Base-by-base conservation (phyloP, 805 yeast genomes). In the Candida alai region DNA sequence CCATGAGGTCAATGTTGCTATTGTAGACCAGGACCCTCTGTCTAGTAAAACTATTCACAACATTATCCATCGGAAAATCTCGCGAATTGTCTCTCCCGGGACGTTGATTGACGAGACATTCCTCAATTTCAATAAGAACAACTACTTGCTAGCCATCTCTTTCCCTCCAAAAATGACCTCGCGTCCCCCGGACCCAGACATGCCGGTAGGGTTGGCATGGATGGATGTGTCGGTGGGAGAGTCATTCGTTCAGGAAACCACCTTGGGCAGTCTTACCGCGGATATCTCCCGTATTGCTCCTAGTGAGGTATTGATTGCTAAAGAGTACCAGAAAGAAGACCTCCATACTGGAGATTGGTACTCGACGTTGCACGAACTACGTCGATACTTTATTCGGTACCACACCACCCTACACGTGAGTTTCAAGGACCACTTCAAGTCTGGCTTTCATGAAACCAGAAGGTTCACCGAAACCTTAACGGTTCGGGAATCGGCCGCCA, bases 21-120 rank as follows among this genome's bases (percentile, higher is more conserved):
- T 89, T 5, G 76, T 86, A n/a, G 93, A 85, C 46, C 94, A 90
- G 56, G 54, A 40, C 38, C 60, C 59, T 5, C 5, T n/a, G 19
- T 24, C 43, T 8, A 41, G 42, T 19, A 41, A 41, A 11, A 41
- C 41, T 7, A 44, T 51, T 4, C 58, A 56, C n/a, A 49, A 50
- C 37, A 49, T 62, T 5, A 71, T 82, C 14, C 74, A 73, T 26
- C 65, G 98, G 29, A 80, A 84, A 21, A 77, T 93, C 0, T 72
- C 86, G 5, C 65, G 97, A 26, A 76, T 90, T 6, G 76, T 93
- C 2, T 82, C 97, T 0, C 96, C 97, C 0, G 98, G 98, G 1
- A 90, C 97, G 0, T 70, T 90, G 21, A 74, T 90, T 8, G 96
- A 86, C 49, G 97, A 90, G 47, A 78, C 83, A 0, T 80, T 90